phyloP scores from a whole-genome alignment of 2,329 filamentous ascomycete species.

The Stagonosporopsis tanaceti region DNA sequence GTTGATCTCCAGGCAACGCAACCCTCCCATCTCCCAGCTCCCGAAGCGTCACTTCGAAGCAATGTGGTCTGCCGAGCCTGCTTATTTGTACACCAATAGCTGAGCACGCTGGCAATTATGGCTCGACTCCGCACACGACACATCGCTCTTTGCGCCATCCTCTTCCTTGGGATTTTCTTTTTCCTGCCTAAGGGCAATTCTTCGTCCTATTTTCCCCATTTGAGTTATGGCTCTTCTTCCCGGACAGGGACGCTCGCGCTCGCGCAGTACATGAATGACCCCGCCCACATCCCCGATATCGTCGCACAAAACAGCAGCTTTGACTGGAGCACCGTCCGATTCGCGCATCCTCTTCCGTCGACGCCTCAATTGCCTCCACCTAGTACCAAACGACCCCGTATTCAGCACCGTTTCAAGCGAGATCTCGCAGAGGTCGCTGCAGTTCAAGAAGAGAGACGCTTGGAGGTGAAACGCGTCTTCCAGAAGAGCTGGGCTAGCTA shows the following conservation, averaged over 20 bases:
- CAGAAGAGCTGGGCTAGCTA: constrained; percentile 64
- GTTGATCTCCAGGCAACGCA: constrained; percentile 6
- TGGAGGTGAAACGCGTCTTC: constrained; percentile 44
- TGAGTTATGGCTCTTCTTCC: constrained; percentile 16
- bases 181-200: constrained; percentile 32
- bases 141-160: constrained; percentile 33
- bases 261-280: constrained; percentile 46
- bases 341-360: constrained; percentile 37
- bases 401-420: constrained; percentile 41
- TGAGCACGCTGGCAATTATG: constrained; percentile 28
- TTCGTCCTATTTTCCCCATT: constrained; percentile 13
- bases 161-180: constrained; percentile 40
- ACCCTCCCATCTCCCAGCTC: not conserved
- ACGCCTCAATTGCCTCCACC: constrained; percentile 39
- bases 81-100: constrained; percentile 6
- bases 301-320: constrained; percentile 39
- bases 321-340: constrained; percentile 42
- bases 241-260: constrained; percentile 31
- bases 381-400: constrained; percentile 40
- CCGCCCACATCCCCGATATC: constrained; percentile 31
- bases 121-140: constrained; percentile 41
- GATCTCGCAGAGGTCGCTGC: constrained; percentile 29
- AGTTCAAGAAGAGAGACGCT: constrained; percentile 35
- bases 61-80: constrained; percentile 18
- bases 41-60: constrained; percentile 5